Evolutionary conservation across 2,329 filamentous ascomycete species (phyloP).

Genomic region (Beauveria asiatica): DNA sequence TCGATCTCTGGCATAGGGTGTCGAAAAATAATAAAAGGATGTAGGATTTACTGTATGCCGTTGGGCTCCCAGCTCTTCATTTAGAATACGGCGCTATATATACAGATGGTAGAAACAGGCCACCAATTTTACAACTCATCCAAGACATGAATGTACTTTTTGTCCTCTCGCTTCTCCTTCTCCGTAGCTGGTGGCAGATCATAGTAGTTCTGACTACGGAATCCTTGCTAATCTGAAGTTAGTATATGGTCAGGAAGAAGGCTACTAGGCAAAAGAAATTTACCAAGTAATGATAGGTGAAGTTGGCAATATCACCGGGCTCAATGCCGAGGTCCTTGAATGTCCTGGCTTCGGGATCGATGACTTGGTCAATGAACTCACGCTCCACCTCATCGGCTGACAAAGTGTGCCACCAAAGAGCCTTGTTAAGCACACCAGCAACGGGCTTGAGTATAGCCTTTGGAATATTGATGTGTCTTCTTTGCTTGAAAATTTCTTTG

Average conservation of each 20-base stretch:
- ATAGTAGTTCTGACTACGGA: conserved; percentile 80
- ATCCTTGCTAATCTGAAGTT: conserved; percentile 61
- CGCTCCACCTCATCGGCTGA: conserved; percentile 82
- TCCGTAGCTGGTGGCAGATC: conserved; percentile 92
- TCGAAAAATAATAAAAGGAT: neutral
- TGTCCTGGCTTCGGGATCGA: conserved; percentile 87
- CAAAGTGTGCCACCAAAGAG: conserved; percentile 80
- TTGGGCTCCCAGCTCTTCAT: neutral
- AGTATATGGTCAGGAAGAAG: conserved; percentile 16
- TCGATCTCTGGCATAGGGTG: conserved; percentile 42
- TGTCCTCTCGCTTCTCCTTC: conserved; percentile 88
- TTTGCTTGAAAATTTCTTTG: conserved; percentile 82
- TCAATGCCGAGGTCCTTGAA: conserved; percentile 90
- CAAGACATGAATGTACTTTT: conserved; percentile 91
- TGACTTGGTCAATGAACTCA: conserved; percentile 86
- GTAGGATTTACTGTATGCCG: neutral
- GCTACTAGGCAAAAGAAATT: conserved; percentile 25
- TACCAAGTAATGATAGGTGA: conserved; percentile 92
- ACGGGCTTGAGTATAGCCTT: conserved; percentile 69
- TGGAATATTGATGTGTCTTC: conserved; percentile 85
- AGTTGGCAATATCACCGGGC: conserved; percentile 74
- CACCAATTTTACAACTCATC: conserved; percentile 61
- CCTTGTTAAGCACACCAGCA: conserved; percentile 66
- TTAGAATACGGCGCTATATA: conserved; percentile 2
- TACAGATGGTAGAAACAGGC: conserved; percentile 2